phyloP scores from a whole-genome alignment of 805 yeast genomes.

The Isabelozyma gotoi region DNA sequence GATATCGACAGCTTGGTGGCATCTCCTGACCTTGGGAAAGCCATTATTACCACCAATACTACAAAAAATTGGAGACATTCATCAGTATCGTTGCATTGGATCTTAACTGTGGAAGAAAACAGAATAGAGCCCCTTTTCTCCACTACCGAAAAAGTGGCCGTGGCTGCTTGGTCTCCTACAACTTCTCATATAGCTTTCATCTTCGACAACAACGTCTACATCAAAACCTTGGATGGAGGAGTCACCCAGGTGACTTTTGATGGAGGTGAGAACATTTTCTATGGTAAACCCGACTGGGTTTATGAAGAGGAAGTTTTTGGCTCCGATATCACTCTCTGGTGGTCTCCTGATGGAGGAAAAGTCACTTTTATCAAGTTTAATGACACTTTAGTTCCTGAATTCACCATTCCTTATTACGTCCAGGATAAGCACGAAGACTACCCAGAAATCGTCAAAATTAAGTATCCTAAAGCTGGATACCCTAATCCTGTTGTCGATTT shows the following conservation, averaged over 20 bases:
- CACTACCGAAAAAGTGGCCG: constrained; percentile 34
- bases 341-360: constrained; percentile 64
- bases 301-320: constrained; percentile 78
- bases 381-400: constrained; percentile 58
- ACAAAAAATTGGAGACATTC: constrained; percentile 76
- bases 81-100: constrained; percentile 57
- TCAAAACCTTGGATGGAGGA: constrained; percentile 37
- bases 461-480: constrained; percentile 73
- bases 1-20: constrained; percentile 56
- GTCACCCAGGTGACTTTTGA: constrained; percentile 44
- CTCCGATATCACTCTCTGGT: constrained; percentile 63
- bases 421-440: constrained; percentile 37
- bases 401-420: constrained; percentile 52
- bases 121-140: constrained; percentile 25
- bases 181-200: constrained; percentile 58
- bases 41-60: constrained; percentile 60
- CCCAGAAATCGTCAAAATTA: constrained; percentile 45
- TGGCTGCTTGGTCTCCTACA: constrained; percentile 62
- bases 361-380: constrained; percentile 56
- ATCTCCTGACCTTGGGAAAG: constrained; percentile 62
- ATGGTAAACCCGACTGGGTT: constrained; percentile 82
- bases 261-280: constrained; percentile 52
- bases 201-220: constrained; percentile 52
- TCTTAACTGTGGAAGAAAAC: constrained; percentile 47
- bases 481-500: constrained; percentile 56